These are phyloP conservation scores for Lactarius psammicola DNA, from an alignment of 768 basidiomycete genomes.

Conservation along the genomic window DNA sequence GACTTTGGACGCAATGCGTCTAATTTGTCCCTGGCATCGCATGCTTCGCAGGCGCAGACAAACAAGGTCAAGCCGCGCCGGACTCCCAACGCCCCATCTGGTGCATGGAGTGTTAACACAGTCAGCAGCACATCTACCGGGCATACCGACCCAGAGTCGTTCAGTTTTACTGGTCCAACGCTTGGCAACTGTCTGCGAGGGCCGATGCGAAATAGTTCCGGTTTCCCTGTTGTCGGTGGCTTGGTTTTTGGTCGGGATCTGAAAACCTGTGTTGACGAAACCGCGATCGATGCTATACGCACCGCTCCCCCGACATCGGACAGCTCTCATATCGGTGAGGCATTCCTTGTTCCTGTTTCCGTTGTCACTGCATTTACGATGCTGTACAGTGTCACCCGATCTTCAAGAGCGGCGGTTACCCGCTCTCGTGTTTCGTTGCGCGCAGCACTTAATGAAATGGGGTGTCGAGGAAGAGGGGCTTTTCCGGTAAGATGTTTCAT, in stretches of 20 bases:
- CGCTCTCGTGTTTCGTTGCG: slow-evolving; percentile 76
- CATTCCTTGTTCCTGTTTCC: not conserved
- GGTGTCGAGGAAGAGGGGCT: slow-evolving; percentile 84
- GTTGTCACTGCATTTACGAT: slow-evolving; percentile 23
- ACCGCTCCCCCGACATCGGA: slow-evolving; percentile 15
- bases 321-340: slow-evolving; percentile 12
- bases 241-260: slow-evolving; percentile 69
- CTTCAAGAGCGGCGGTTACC: slow-evolving; percentile 47
- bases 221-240: slow-evolving; percentile 40
- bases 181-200: slow-evolving; percentile 60
- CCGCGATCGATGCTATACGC: slow-evolving; percentile 42
- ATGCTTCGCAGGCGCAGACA: slow-evolving; percentile 20
- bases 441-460: slow-evolving; percentile 79
- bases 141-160: slow-evolving; percentile 46
- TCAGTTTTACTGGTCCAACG: slow-evolving; percentile 44
- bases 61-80: slow-evolving; percentile 44
- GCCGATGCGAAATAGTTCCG: slow-evolving; percentile 42
- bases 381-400: slow-evolving; percentile 5
- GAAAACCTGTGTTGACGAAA: slow-evolving; percentile 52
- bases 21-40: slow-evolving; percentile 25
- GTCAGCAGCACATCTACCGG: slow-evolving; percentile 47
- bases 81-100: slow-evolving; percentile 61
- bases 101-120: slow-evolving; percentile 39
- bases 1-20: slow-evolving; percentile 27
- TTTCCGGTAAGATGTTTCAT: slow-evolving; percentile 60